Base-by-base conservation (phyloP, 1,284 basidiomycete species). In the Gomphus bonarii region DNA sequence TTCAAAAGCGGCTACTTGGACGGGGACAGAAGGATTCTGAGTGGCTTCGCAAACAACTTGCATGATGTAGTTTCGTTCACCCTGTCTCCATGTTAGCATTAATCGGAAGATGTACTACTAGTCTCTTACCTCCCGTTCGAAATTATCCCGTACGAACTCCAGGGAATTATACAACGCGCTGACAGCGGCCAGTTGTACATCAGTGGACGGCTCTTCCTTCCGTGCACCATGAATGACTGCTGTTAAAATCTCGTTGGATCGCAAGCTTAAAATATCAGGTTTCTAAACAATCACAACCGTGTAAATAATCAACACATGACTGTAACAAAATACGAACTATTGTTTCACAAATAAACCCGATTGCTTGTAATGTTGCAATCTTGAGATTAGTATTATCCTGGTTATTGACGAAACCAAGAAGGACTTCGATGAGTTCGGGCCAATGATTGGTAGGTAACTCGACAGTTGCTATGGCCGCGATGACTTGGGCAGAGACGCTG, bases 11-110 rank as follows among this genome's bases (percentile, higher is more conserved):
- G 84, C 91, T 22, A 95, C 86, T 75, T 97, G 93, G 54, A 98
- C 93, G 47, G 81, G 71, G 16, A 88, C 81, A 4, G 84, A 72
- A 1, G 78, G 61, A 63, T 85, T 93, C 72, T 99, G 97, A 0
- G 97, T 99, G 0, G 95, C 97, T 69, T 99, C 97, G 69, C 95
- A 99, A 28, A 99, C 91, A 53, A 99, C 94, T 75, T 99, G 97
- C 97, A 99, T 99, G 72, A 99, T 99, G 75, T 97, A 99, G 74
- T 98, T 99, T 55, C 95, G 84, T 72, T 99, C 95, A 60, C 97
- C 95, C 91, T 95, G 47, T 22, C 33, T 38, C 2, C 7, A 40
- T 30, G 64, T 28, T 58, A 43, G 57, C 9, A 56, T 3, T 20
- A 6, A 5, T 61, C 50, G 63, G 60, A 28, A 61, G 48, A 62